phyloP scores from a whole-genome alignment of 2,329 filamentous ascomycete species.

The Neofusicoccum cordaticola region DNA sequence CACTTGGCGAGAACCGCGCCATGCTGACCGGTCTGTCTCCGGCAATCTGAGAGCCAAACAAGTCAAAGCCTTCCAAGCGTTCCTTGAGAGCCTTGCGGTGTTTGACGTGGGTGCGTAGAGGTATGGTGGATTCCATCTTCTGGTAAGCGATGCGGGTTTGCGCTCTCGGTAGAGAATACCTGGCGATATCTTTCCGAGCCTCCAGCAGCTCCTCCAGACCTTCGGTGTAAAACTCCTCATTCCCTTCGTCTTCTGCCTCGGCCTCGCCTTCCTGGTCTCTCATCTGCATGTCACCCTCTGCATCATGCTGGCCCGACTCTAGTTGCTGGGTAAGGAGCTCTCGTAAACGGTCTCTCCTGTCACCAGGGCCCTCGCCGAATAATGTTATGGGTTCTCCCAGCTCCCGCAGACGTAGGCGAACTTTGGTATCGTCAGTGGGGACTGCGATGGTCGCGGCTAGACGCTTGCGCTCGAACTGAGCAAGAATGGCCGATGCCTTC shows the following conservation, averaged over 20 bases:
- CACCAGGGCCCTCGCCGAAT: slow-evolving; percentile 84
- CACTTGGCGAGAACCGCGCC: slow-evolving; percentile 83
- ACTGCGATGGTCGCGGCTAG: slow-evolving; percentile 85
- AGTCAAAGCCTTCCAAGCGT: slow-evolving; percentile 74
- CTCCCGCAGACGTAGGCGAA: slow-evolving; percentile 76
- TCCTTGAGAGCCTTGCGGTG: slow-evolving; percentile 89
- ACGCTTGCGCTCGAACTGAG: slow-evolving; percentile 87
- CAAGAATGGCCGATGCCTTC: slow-evolving; percentile 79
- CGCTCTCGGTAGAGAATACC: slow-evolving; percentile 79
- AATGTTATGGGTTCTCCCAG: slow-evolving; percentile 91
- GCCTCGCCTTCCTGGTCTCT: slow-evolving; percentile 35
- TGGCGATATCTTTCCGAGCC: slow-evolving; percentile 74
- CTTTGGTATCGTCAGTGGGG: slow-evolving; percentile 86
- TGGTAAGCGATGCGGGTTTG: slow-evolving; percentile 74
- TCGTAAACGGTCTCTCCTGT: slow-evolving; percentile 81
- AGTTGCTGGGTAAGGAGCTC: slow-evolving; percentile 73
- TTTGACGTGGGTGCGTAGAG: slow-evolving; percentile 84
- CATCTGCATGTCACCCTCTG: slow-evolving; percentile 55
- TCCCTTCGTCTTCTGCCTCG: slow-evolving; percentile 57
- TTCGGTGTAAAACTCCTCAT: slow-evolving; percentile 90
- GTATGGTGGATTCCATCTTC: slow-evolving; percentile 76
- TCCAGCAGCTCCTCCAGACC: slow-evolving; percentile 72
- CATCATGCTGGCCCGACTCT: slow-evolving; percentile 55
- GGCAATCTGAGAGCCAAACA: slow-evolving; percentile 90
- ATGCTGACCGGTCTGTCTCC: slow-evolving; percentile 90